Conservation (phyloP, 768 basidiomycete species). For the Mycena latifolia region DNA sequence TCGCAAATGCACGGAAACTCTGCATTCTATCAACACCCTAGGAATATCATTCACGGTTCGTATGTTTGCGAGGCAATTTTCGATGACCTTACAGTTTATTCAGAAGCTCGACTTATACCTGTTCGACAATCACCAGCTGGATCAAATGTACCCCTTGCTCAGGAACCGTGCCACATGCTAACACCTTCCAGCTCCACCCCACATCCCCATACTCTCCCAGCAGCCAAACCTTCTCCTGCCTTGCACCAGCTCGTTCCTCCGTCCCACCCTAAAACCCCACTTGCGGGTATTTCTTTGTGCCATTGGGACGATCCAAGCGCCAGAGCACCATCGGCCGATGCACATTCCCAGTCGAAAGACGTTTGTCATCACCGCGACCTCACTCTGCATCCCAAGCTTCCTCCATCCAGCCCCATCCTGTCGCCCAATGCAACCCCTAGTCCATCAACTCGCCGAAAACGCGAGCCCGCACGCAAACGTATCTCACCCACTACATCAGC, state of each 20-base stretch:
- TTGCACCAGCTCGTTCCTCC: neutral
- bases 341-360: slow-evolving; percentile 2
- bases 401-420: slow-evolving; percentile 30
- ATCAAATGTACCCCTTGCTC: neutral
- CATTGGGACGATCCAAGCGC: neutral
- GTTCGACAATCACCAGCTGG: neutral
- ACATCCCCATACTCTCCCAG: neutral
- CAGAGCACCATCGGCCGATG: neutral
- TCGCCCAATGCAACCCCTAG: slow-evolving; percentile 15
- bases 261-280: neutral
- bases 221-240: neutral
- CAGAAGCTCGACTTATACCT: neutral
- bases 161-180: neutral
- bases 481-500: neutral
- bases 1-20: neutral
- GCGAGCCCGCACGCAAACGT: slow-evolving; percentile 12
- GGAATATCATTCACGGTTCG: neutral
- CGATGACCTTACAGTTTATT: no score
- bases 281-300: neutral
- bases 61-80: neutral
- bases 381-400: slow-evolving; percentile 15
- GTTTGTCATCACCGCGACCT: neutral
- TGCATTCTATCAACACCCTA: neutral
- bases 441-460: slow-evolving; percentile 30
- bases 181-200: slow-evolving; percentile 3